These are phyloP conservation scores for Panicum virgatum DNA, from an alignment of 202 grass and related monocot genomes.

Conservation along the genomic window DNA sequence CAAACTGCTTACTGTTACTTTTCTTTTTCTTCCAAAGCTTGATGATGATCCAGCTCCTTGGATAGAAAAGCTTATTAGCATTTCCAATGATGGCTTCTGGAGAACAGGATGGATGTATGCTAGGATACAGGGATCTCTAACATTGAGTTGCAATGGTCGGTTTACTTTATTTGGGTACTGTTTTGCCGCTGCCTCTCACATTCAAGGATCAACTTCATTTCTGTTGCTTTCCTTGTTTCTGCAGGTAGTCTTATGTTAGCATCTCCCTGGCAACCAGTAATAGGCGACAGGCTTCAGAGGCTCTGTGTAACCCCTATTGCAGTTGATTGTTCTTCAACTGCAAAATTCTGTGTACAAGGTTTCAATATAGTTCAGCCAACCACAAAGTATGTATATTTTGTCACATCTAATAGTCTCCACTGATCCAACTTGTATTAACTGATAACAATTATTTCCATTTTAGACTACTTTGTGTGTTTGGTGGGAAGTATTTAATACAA, in stretches of 20 bases:
- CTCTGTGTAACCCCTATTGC: constrained; percentile 60
- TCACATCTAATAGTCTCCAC: background rate
- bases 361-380: constrained; percentile 64
- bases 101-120: constrained; percentile 71
- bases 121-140: constrained; percentile 55
- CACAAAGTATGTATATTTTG: constrained; percentile 53
- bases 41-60: constrained; percentile 53
- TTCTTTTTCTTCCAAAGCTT: constrained; percentile 49
- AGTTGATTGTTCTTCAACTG: constrained; percentile 50
- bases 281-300: constrained; percentile 50
- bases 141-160: constrained; percentile 73
- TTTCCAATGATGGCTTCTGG: constrained; percentile 58
- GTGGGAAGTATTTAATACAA: constrained; percentile 76
- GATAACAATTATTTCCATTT: constrained; percentile 29
- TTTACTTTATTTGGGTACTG: constrained; percentile 28
- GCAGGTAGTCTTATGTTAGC: constrained; percentile 59
- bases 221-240: constrained; percentile 29
- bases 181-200: background rate
- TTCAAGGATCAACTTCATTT: background rate
- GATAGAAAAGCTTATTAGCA: constrained; percentile 66
- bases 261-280: constrained; percentile 46
- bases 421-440: background rate
- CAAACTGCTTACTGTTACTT: constrained; percentile 2
- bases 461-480: constrained; percentile 87
- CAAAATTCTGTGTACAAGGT: constrained; percentile 66